Evolutionary conservation across 2,329 filamentous ascomycete species (phyloP).

Genomic region (Fusarium chlamydosporum): DNA sequence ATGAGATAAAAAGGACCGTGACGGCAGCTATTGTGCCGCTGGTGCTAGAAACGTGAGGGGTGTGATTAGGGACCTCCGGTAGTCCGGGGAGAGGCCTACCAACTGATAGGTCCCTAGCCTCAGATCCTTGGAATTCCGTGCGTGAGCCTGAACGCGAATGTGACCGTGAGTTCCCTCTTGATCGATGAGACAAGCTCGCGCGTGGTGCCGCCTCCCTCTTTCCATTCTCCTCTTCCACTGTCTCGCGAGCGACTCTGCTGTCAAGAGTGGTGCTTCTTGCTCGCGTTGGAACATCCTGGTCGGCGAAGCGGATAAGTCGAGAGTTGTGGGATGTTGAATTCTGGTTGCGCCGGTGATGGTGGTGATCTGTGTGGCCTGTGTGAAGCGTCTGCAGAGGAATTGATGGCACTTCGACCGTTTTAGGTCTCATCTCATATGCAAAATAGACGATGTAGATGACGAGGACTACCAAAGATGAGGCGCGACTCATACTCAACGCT

Average conservation of each 20-base stretch:
- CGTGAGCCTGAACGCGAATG: constrained; percentile 41
- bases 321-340: constrained; percentile 25
- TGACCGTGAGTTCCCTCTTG: constrained; percentile 48
- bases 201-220: constrained; percentile 24
- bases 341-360: constrained; percentile 26
- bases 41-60: constrained; percentile 13
- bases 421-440: constrained; percentile 81
- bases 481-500: constrained; percentile 80
- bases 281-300: constrained; percentile 38
- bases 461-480: constrained; percentile 81
- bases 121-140: constrained; percentile 38
- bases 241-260: constrained; percentile 13
- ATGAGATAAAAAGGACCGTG: constrained; percentile 66
- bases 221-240: constrained; percentile 17
- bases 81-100: constrained; percentile 23
- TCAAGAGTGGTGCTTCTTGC: constrained; percentile 42
- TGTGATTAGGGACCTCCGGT: neutral
- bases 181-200: constrained; percentile 41
- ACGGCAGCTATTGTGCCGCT: constrained; percentile 59
- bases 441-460: constrained; percentile 81
- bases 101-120: constrained; percentile 46
- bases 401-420: constrained; percentile 73
- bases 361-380: constrained; percentile 9
- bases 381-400: constrained; percentile 76
- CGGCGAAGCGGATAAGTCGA: constrained; percentile 53